phyloP scores from a whole-genome alignment of 106 monocot species.

The Apostasia ramifera region DNA sequence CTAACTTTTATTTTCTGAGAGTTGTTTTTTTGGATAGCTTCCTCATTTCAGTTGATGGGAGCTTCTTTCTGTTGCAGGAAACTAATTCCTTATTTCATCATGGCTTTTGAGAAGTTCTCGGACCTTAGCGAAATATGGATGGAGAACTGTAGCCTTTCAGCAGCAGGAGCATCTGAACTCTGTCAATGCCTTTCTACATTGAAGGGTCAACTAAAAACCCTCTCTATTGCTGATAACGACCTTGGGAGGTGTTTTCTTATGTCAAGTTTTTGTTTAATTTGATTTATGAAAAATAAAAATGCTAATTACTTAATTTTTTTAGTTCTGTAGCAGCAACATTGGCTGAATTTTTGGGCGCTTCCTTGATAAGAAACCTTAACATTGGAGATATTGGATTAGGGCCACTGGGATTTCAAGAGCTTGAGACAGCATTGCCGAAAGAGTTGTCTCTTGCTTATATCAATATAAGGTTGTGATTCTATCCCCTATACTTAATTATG shows the following conservation, averaged over 20 bases:
- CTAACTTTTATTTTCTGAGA: not conserved
- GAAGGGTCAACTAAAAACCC: constrained; percentile 40
- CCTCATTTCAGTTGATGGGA: not conserved
- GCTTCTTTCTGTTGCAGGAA: constrained; percentile 29
- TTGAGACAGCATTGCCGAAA: constrained; percentile 41
- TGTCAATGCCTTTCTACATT: constrained; percentile 26
- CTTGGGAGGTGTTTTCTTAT: constrained; percentile 54
- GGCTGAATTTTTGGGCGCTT: constrained; percentile 47
- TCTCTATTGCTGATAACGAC: constrained; percentile 78
- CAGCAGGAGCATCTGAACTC: constrained; percentile 46
- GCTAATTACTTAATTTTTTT: constrained; percentile 13
- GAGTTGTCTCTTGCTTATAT: constrained; percentile 37
- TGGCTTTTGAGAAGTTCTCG: constrained; percentile 22
- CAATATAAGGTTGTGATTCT: constrained; percentile 64
- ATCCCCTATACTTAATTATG: not conserved
- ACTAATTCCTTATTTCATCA: constrained; percentile 64
- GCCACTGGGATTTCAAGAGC: constrained; percentile 61
- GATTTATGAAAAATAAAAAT: not conserved
- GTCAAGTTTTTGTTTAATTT: not conserved
- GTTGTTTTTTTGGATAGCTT: not conserved
- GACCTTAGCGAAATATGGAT: constrained; percentile 53
- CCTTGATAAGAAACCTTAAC: constrained; percentile 53
- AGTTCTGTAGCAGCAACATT: constrained; percentile 59
- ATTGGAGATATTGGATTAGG: constrained; percentile 82
- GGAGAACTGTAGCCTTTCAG: constrained; percentile 66